Conservation (phyloP, 176 grass and related monocot species). For the Cocos nucifera region DNA sequence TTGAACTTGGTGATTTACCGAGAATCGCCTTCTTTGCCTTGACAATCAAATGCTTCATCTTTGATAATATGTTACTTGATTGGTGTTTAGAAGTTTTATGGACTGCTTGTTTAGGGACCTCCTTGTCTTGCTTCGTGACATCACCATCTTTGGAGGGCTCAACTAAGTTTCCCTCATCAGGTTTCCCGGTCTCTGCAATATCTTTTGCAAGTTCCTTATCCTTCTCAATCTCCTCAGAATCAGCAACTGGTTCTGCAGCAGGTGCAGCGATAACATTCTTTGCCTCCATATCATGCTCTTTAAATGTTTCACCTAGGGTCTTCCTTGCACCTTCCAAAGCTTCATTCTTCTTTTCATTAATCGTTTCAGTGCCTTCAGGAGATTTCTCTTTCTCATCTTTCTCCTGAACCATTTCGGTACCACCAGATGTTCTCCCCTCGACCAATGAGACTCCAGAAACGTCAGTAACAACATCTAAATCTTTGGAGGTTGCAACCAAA, state of each 20-base stretch:
- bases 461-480: background rate
- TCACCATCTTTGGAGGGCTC: conserved; percentile 3
- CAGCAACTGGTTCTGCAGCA: background rate
- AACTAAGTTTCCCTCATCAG: background rate
- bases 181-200: background rate
- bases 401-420: background rate
- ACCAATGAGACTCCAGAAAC: background rate
- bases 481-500: background rate
- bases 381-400: conserved; percentile 9
- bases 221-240: background rate
- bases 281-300: conserved; percentile 1
- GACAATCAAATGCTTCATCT: conserved; percentile 35
- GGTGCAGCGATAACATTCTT: background rate
- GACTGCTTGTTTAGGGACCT: conserved; percentile 14
- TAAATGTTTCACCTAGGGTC: background rate
- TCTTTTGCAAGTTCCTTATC: background rate
- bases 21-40: conserved; percentile 38
- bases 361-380: background rate
- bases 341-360: conserved; percentile 3
- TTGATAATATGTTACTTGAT: conserved; percentile 31
- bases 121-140: background rate
- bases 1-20: conserved; percentile 24
- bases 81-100: conserved; percentile 15
- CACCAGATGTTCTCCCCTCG: conserved; percentile 3
- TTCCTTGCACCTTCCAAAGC: background rate